Percentiles rank a stretch among this genome's conserved stretches.
phyloP scores from a whole-genome alignment of 371 early-diverging fungal species.

The Mortierella polycephala region DNA sequence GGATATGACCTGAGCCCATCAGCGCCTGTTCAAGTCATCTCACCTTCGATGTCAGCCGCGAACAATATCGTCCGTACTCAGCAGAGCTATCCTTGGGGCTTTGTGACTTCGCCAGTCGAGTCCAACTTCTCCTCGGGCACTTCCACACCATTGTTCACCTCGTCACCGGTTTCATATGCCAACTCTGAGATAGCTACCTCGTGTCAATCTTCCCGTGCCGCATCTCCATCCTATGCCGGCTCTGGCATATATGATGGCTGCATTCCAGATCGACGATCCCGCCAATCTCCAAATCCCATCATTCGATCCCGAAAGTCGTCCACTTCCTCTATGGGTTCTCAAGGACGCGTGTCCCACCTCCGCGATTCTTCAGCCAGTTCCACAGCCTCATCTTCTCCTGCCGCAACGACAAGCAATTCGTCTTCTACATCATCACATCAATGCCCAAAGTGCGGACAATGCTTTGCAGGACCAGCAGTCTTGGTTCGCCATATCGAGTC shows the following conservation, averaged over 20 bases:
- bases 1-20: no score
- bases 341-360: slow-evolving; percentile 20
- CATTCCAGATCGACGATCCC: slow-evolving; percentile 21
- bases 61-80: slow-evolving; percentile 35
- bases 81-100: slow-evolving; percentile 32
- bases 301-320: slow-evolving; percentile 15
- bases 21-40: slow-evolving; percentile 4
- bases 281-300: slow-evolving; percentile 3
- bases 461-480: slow-evolving; percentile 50
- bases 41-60: slow-evolving; percentile 38
- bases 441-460: slow-evolving; percentile 45
- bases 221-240: slow-evolving; percentile 18
- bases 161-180: slow-evolving; percentile 35
- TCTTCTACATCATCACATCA: slow-evolving; percentile 31
- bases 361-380: slow-evolving; percentile 10
- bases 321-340: slow-evolving; percentile 20
- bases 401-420: not conserved
- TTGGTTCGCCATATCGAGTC: slow-evolving; percentile 51
- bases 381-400: slow-evolving; percentile 12
- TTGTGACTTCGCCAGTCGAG: slow-evolving; percentile 34
- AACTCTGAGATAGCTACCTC: slow-evolving; percentile 32
- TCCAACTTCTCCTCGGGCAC: slow-evolving; percentile 35
- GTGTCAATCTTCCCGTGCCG: slow-evolving; percentile 37
- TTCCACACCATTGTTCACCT: slow-evolving; percentile 32
- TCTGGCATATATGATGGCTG: slow-evolving; percentile 15